Base-by-base conservation (phyloP, 2,329 filamentous ascomycete genomes). In the Grosmannia clavigera region DNA sequence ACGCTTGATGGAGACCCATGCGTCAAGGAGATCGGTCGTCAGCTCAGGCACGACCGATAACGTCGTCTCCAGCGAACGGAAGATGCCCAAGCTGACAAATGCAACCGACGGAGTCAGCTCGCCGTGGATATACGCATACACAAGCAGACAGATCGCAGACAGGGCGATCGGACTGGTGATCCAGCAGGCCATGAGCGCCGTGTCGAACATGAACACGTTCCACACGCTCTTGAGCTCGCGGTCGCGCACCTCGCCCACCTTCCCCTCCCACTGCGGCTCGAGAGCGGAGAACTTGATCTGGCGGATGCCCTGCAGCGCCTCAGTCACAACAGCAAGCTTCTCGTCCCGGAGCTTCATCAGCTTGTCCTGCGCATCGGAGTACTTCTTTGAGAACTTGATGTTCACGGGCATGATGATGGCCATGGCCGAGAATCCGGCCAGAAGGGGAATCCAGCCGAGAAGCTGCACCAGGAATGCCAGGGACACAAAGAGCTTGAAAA, bases 201-300 rank as follows among this genome's bases (percentile, higher is more conserved):
- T 78, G 67, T 91, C 86, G 51, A 78, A 80, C 55, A 79, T 67
- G 66, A 89, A 91, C 1, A 84, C 80, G 48, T 75, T 77, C 82
- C 86, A 88, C 43, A 89, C 78, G 27, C 81, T 82, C 5, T 73
- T 71, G 11, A 92, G 77, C 68, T 92, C 89, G 55, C 78, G 80
- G 52, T 84, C 80, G 67, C 89, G 78, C 9, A 85, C 81, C 63
- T 79, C 70, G 63, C 78, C 71, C 68, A 94, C 88, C 62, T 85
- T 87, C 19, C 78, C 76, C 69, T 90, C 83, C 88, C 89, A 92
- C 65, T 88, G 82, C 25, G 76, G 73, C 70, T 92, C 89, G 2
- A 90, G 72, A 1, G 88, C 88, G 0, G 87, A 87, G 66, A 92
- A 91, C 67, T 94, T 94, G 73, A 94, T 90, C 70, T 94, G 89